Conservation (phyloP, 73 alveolate genomes). For the Paramecium caudatum region DNA sequence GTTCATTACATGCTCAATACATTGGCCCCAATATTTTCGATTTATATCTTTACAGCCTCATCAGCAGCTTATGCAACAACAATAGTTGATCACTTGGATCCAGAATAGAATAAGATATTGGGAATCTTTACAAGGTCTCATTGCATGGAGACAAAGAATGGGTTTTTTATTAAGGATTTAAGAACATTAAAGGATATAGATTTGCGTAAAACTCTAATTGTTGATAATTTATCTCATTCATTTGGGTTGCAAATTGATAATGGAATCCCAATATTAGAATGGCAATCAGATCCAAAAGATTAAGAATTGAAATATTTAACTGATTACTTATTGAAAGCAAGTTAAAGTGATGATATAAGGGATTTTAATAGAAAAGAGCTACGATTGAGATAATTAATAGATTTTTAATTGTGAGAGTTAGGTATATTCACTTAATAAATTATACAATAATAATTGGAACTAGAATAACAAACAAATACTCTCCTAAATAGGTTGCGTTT, state of each 20-base stretch:
- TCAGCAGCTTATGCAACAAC: constrained; percentile 89
- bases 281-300: constrained; percentile 82
- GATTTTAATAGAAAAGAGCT: constrained; percentile 70
- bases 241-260: constrained; percentile 81
- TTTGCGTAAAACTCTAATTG: constrained; percentile 77
- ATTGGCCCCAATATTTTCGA: constrained; percentile 83
- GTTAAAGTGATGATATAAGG: constrained; percentile 76
- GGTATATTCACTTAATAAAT: background rate
- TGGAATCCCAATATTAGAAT: constrained; percentile 85
- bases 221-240: constrained; percentile 82
- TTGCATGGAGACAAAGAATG: constrained; percentile 87
- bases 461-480: background rate
- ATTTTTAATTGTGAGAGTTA: constrained; percentile 42
- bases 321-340: constrained; percentile 74
- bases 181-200: constrained; percentile 78
- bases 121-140: constrained; percentile 85
- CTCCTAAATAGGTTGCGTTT: background rate
- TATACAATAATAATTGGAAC: background rate
- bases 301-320: constrained; percentile 80
- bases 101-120: constrained; percentile 77
- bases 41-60: constrained; percentile 88
- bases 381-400: constrained; percentile 47
- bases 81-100: constrained; percentile 86
- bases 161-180: constrained; percentile 88
- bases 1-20: constrained; percentile 82